Base-by-base conservation (phyloP, 768 basidiomycete genomes). In the Rhodotorula graminis region DNA sequence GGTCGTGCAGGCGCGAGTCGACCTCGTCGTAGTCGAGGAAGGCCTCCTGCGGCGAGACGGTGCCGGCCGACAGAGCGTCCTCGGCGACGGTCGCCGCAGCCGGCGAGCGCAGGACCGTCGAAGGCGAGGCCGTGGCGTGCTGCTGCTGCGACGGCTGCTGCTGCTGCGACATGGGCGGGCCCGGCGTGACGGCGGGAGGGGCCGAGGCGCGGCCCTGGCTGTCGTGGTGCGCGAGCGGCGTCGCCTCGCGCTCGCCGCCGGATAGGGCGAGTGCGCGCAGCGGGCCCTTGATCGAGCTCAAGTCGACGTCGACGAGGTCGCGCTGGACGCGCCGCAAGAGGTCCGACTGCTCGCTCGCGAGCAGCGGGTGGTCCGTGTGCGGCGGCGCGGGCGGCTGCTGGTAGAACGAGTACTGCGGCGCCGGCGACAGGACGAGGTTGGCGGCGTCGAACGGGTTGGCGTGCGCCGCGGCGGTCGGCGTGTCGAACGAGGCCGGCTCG, bases 11-110 rank as follows among this genome's bases (percentile, higher is more conserved):
- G 3, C 65, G 56, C 53, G 64, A 61, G 64, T 75, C 71, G 64
- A 76, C 71, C n/a, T 42, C 63, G 21, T 60, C 31, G 59, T 76
- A 76, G 64, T 76, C 74, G 61, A 76, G 67, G 71, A 76, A 76
- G 18, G 74, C 74, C 46, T 76, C 74, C 31, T 76, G 67, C 40
- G 74, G 74, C 11, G 61, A 64, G 61, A 76, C 74, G 31, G 74
- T 76, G 8, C 63, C 70, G 14, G 50, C 50, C 31, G 61, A 64
- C 49, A 67, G 63, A 15, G 53, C 49, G 47, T 69, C 47, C 6
- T 71, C 65, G 7, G 52, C 37, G 37, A 37, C 37, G 37, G 37
- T 37, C 5, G 9, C 37, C 5, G 37, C 52, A 27, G 61, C 25
- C 62, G 71, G 71, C 8, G 71, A 72, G 19, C 70, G 62, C 12